Evolutionary conservation across 331 rosid genomes (phyloP).

Genomic region (Prunus yedoensis): DNA sequence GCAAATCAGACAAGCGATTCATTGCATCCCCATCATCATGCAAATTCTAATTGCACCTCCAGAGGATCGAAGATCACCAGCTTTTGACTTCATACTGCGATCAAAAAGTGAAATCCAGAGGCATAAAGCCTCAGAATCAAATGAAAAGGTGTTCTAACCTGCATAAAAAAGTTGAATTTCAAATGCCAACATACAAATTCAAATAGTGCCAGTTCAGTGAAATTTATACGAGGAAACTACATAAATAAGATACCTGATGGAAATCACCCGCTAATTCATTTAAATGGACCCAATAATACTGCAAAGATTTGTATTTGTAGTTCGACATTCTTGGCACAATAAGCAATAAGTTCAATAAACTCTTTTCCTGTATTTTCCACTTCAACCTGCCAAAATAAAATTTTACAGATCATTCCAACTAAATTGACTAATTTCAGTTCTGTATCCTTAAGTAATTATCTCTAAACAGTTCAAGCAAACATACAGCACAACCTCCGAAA

Average conservation of each 20-base stretch:
- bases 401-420: not conserved
- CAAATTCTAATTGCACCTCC: slow-evolving; percentile 43
- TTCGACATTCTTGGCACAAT: slow-evolving; percentile 65
- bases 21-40: slow-evolving; percentile 42
- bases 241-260: slow-evolving; percentile 53
- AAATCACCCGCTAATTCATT: slow-evolving; percentile 50
- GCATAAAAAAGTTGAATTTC: slow-evolving; percentile 31
- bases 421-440: not conserved
- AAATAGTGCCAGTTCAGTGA: slow-evolving; percentile 26
- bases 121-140: slow-evolving; percentile 70
- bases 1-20: slow-evolving; percentile 42
- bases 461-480: not conserved
- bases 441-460: not conserved
- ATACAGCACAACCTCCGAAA: slow-evolving; percentile 21
- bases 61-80: slow-evolving; percentile 37
- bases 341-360: slow-evolving; percentile 69
- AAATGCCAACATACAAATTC: slow-evolving; percentile 16
- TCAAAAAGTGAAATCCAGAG: slow-evolving; percentile 53
- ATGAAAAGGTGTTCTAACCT: slow-evolving; percentile 53
- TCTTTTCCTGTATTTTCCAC: slow-evolving; percentile 47
- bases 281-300: slow-evolving; percentile 52
- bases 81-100: slow-evolving; percentile 34
- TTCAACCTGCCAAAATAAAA: slow-evolving; percentile 47
- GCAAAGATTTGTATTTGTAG: slow-evolving; percentile 56
- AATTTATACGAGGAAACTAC: slow-evolving; percentile 13